phyloP scores from a whole-genome alignment of 441 rosid species.

The Raphanus hybrid region DNA sequence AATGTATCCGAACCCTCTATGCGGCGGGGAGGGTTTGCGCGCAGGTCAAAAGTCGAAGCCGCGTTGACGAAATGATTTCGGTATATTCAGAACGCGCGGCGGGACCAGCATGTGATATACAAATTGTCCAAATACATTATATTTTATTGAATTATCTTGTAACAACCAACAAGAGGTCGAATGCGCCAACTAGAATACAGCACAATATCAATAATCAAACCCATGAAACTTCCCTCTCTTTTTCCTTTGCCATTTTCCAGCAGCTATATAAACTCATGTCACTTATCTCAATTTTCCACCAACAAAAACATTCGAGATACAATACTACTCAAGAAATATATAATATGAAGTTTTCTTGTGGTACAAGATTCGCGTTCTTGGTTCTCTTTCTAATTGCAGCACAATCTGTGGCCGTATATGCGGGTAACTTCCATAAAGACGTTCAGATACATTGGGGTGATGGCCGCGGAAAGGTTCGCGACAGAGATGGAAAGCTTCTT shows the following conservation, averaged over 20 bases:
- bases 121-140: conserved; percentile 33
- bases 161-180: conserved; percentile 33
- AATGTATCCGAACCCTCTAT: conserved; percentile 10
- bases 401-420: conserved; percentile 26
- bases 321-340: neutral
- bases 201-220: conserved; percentile 22
- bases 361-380: conserved; percentile 25
- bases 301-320: conserved; percentile 13
- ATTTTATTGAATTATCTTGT: conserved; percentile 12
- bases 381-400: conserved; percentile 28
- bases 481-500: conserved; percentile 32
- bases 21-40: conserved; percentile 33
- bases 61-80: conserved; percentile 28
- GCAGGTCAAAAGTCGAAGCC: conserved; percentile 22
- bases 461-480: conserved; percentile 28
- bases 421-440: conserved; percentile 39
- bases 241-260: conserved; percentile 16
- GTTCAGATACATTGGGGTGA: conserved; percentile 40
- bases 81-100: neutral
- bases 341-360: conserved; percentile 34
- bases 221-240: conserved; percentile 29
- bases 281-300: conserved; percentile 20
- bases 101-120: conserved; percentile 20
- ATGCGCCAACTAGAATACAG: conserved; percentile 37
- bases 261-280: conserved; percentile 34